Evolutionary conservation across 148 eudicot species (phyloP).

Genomic region (Rhododendron simsii): DNA sequence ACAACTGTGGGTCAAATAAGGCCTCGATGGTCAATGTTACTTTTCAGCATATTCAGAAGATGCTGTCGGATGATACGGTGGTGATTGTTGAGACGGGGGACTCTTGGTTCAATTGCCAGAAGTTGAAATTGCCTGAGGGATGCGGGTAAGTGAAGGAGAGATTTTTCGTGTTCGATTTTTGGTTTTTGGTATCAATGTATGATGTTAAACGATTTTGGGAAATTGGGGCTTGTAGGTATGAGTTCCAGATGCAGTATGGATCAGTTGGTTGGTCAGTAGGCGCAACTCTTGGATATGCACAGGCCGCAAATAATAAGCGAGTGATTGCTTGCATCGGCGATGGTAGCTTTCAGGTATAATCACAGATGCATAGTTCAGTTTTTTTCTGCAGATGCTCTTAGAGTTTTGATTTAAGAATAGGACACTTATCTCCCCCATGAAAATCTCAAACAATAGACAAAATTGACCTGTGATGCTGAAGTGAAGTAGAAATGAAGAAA

Average conservation of each 20-base stretch:
- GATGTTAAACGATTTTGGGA: background rate
- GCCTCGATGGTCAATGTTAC: constrained; percentile 68
- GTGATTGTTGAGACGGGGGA: constrained; percentile 88
- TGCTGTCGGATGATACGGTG: constrained; percentile 61
- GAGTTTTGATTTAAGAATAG: background rate
- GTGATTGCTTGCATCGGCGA: constrained; percentile 95
- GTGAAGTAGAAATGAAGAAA: no score
- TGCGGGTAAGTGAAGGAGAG: constrained; percentile 54
- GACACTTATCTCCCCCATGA: background rate
- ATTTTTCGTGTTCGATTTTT: background rate
- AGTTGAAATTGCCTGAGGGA: constrained; percentile 65
- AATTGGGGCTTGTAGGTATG: constrained; percentile 46
- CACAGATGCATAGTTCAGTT: background rate
- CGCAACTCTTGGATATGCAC: constrained; percentile 93
- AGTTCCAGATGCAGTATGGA: constrained; percentile 92
- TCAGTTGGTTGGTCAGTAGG: constrained; percentile 99
- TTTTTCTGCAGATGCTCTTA: background rate
- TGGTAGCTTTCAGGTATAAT: constrained; percentile 89
- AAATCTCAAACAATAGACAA: no score
- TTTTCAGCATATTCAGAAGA: constrained; percentile 64
- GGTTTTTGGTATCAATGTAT: background rate
- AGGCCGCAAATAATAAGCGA: constrained; percentile 66
- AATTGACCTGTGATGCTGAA: no score
- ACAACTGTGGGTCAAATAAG: constrained; percentile 47
- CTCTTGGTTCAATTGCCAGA: constrained; percentile 87